These are phyloP conservation scores for Albugo laibachii DNA, from an alignment of 352 stramenopile genomes.

Conservation along the genomic window DNA sequence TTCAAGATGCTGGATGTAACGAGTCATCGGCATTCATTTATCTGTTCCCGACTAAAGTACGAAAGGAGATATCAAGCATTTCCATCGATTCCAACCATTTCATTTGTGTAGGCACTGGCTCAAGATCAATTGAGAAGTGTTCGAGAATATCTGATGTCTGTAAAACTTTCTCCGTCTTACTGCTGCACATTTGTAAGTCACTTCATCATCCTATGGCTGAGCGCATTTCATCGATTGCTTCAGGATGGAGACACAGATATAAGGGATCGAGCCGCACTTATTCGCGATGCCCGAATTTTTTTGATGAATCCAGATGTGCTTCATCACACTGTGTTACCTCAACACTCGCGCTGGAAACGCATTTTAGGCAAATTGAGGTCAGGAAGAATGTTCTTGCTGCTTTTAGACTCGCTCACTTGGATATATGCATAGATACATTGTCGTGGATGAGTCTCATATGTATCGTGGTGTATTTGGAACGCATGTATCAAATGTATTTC, in stretches of 20 bases:
- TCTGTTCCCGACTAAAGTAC: slow-evolving; percentile 93
- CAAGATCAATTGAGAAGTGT: slow-evolving; percentile 93
- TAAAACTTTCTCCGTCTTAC: slow-evolving; percentile 21
- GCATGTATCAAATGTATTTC: slow-evolving; percentile 77
- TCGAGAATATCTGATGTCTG: slow-evolving; percentile 35
- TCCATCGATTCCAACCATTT: too few relatives aligned
- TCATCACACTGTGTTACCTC: slow-evolving; percentile 88
- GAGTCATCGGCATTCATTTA: slow-evolving; percentile 66
- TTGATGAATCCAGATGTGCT: slow-evolving; percentile 99
- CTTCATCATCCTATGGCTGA: background rate
- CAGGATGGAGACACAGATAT: slow-evolving; percentile 91
- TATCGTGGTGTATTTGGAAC: slow-evolving; percentile 83
- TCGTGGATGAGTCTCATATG: slow-evolving; percentile 85
- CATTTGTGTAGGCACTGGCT: slow-evolving; percentile 62
- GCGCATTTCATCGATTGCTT: background rate
- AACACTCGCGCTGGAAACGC: slow-evolving; percentile 78
- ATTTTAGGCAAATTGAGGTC: slow-evolving; percentile 84
- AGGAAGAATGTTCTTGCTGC: slow-evolving; percentile 16
- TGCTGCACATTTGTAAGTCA: slow-evolving; percentile 47
- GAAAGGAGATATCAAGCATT: background rate
- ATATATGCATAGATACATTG: slow-evolving; percentile 22
- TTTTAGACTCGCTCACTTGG: background rate
- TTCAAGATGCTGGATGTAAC: slow-evolving; percentile 16
- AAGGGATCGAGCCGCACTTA: slow-evolving; percentile 67
- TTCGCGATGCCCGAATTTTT: slow-evolving; percentile 81